These are phyloP conservation scores for Osmanthus fragrans DNA, from an alignment of 257 asterid genomes.

Conservation along the genomic window DNA sequence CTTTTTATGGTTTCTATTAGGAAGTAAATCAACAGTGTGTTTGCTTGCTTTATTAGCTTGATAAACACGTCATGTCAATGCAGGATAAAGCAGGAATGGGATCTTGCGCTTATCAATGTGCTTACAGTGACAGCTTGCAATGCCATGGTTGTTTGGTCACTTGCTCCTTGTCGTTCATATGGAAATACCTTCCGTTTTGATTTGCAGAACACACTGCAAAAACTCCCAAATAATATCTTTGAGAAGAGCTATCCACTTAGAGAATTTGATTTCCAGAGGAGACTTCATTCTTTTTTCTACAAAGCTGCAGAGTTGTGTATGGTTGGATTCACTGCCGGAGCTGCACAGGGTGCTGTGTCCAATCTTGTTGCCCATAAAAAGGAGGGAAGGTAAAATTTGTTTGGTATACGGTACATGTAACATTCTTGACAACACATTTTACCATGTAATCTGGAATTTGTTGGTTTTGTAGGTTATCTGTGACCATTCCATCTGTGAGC, in stretches of 20 bases:
- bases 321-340: slow-evolving; percentile 93
- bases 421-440: slow-evolving; percentile 17
- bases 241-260: slow-evolving; percentile 87
- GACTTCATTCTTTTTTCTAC: slow-evolving; percentile 80
- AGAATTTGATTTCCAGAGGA: slow-evolving; percentile 87
- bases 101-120: slow-evolving; percentile 92
- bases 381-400: slow-evolving; percentile 72
- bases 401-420: background rate
- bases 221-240: slow-evolving; percentile 93
- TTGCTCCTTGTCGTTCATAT: slow-evolving; percentile 98
- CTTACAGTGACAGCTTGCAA: slow-evolving; percentile 92
- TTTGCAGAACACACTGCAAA: slow-evolving; percentile 93
- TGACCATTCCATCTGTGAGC: slow-evolving; percentile 81
- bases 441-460: background rate
- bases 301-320: slow-evolving; percentile 92
- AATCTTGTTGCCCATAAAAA: slow-evolving; percentile 77
- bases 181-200: slow-evolving; percentile 93
- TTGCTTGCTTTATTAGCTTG: slow-evolving; percentile 13
- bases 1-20: background rate
- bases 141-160: slow-evolving; percentile 87
- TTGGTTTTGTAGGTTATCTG: slow-evolving; percentile 63
- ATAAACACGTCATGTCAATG: slow-evolving; percentile 20
- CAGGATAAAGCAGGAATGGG: slow-evolving; percentile 99
- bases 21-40: background rate
- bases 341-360: slow-evolving; percentile 85